Base-by-base conservation (phyloP, 345 rosid species). In the Citrus cavaleriei region DNA sequence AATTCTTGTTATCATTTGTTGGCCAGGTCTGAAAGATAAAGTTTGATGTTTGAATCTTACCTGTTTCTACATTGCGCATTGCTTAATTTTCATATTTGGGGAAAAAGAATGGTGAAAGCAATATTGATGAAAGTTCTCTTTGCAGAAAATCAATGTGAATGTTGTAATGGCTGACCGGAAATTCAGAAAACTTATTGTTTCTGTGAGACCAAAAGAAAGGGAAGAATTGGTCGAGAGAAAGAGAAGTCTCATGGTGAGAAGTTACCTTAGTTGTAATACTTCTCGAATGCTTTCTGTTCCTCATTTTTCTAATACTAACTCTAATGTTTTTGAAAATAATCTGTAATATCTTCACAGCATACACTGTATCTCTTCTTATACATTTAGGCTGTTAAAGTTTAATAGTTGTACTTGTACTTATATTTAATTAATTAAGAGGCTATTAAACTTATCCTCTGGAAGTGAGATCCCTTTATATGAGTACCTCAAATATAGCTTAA, bases 161-260 rank as follows among this genome's bases (percentile, higher is more conserved):
- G 89, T 92, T 72, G 83, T 85, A 60, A 79, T 78, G 81, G 97
- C 91, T 75, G 93, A 93, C 84, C 83, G 88, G 83, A 89, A 78
- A 60, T 81, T 85, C 68, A 89, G 92, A 76, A 93, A 92, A 87
- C 92, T 93, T 76, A 71, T 90, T 80, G 87, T 93, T 87, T 93
- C 99, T 58, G 72, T 93, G 90, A 92, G 87, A 84, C 93, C 92
- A 14, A 91, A 82, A 85, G 95, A 93, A 83, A 93, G 91, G 66
- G 94, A 92, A 78, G 97, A 89, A 78, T 79, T 87, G 62, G 79
- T 87, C 37, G 88, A 89, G 90, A 93, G 84, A 85, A 95, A 93
- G 84, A 90, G 93, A 87, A 87, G 80, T 69, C 86, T 93, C 54
- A 96, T 96, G 99, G 95, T 92, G 66, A 88, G 93, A 65, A 74